Evolutionary conservation across 352 stramenopile species (phyloP).

Genomic region (Globisporangium acanthophoron): DNA sequence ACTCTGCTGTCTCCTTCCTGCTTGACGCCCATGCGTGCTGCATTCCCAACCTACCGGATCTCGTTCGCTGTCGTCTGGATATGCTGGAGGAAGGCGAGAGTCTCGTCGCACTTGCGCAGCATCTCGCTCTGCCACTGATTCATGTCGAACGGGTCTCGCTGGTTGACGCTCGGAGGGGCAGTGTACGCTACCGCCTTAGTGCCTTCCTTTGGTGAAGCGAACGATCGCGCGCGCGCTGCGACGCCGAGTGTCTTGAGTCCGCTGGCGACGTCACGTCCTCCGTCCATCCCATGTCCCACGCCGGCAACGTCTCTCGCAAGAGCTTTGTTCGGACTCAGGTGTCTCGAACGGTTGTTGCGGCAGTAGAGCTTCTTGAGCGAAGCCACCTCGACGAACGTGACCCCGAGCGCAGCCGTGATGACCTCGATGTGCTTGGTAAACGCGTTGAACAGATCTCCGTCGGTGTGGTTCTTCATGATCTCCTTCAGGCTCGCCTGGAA

Average conservation of each 20-base stretch:
- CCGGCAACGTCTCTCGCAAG: not conserved
- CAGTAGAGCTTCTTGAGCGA: slow-evolving; percentile 51
- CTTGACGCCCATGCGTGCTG: not conserved
- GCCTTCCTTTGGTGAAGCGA: not conserved
- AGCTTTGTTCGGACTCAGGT: not conserved
- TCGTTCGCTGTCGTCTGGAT: slow-evolving; percentile 23
- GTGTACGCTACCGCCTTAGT: not conserved
- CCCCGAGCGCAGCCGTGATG: slow-evolving; percentile 53
- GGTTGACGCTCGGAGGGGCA: not conserved
- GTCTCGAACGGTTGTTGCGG: slow-evolving; percentile 12
- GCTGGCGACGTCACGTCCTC: slow-evolving; percentile 3
- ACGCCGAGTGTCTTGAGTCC: not conserved
- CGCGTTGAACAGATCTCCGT: slow-evolving; percentile 57
- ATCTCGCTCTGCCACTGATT: slow-evolving; percentile 33
- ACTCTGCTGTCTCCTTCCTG: not conserved
- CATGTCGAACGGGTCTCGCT: slow-evolving; percentile 1
- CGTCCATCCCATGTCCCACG: not conserved
- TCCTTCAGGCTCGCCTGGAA: slow-evolving; percentile 66
- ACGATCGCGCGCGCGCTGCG: not conserved
- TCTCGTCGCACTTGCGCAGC: slow-evolving; percentile 36
- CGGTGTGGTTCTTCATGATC: slow-evolving; percentile 77
- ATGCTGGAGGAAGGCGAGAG: slow-evolving; percentile 32
- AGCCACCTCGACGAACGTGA: slow-evolving; percentile 50
- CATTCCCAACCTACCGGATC: not conserved
- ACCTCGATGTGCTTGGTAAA: slow-evolving; percentile 72